These are phyloP conservation scores for Penicillium griseofulvum DNA, from an alignment of 2,329 filamentous ascomycete species.

Conservation along the genomic window DNA sequence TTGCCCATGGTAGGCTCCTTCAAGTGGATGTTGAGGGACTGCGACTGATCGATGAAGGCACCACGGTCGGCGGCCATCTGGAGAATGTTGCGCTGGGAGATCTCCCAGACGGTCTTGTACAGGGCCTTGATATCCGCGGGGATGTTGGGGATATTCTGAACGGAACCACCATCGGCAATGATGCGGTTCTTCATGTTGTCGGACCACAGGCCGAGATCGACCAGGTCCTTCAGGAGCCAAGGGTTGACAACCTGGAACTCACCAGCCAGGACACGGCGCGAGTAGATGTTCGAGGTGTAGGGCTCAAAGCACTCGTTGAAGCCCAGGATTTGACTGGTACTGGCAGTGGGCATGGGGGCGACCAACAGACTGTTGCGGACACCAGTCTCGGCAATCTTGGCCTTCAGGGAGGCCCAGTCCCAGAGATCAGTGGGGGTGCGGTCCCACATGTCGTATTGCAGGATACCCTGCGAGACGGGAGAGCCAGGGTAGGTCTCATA, in stretches of 20 bases:
- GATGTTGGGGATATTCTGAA: slow-evolving; percentile 96
- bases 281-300: slow-evolving; percentile 99
- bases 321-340: slow-evolving; percentile 94
- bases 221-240: slow-evolving; percentile 95
- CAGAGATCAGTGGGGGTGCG: slow-evolving; percentile 90
- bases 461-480: slow-evolving; percentile 88
- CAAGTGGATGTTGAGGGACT: slow-evolving; percentile 99
- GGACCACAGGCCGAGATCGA: slow-evolving; percentile 97
- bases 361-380: slow-evolving; percentile 93
- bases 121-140: slow-evolving; percentile 92
- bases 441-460: slow-evolving; percentile 99
- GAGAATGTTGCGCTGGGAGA: slow-evolving; percentile 89
- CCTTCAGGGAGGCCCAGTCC: slow-evolving; percentile 91
- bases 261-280: slow-evolving; percentile 91
- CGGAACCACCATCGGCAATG: slow-evolving; percentile 92
- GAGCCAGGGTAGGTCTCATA: slow-evolving; percentile 93
- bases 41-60: slow-evolving; percentile 98
- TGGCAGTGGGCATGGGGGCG: slow-evolving; percentile 96
- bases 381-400: slow-evolving; percentile 86
- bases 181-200: slow-evolving; percentile 99
- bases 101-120: slow-evolving; percentile 99
- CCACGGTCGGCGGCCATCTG: slow-evolving; percentile 98
- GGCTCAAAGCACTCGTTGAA: slow-evolving; percentile 99
- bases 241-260: slow-evolving; percentile 99
- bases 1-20: slow-evolving; percentile 99